These are phyloP conservation scores for Phyllostachys edulis DNA, from an alignment of 176 grass and related monocot species.

Conservation along the genomic window DNA sequence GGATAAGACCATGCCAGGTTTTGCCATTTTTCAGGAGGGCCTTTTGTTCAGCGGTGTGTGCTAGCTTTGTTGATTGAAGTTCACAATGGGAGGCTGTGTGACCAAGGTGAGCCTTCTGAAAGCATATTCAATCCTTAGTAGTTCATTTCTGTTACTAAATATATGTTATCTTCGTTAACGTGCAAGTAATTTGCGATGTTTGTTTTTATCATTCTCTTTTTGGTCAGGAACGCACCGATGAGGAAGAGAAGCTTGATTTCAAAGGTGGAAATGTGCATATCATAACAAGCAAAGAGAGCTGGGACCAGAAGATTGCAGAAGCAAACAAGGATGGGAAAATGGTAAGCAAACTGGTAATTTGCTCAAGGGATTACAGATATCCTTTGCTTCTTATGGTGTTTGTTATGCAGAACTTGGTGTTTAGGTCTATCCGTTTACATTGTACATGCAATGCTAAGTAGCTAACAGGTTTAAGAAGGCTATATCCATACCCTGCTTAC, in stretches of 20 bases:
- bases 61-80: not conserved
- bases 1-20: not conserved
- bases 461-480: not conserved
- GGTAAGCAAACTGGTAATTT: slow-evolving; percentile 49
- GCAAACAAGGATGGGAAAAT: slow-evolving; percentile 87
- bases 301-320: slow-evolving; percentile 83
- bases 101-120: slow-evolving; percentile 39
- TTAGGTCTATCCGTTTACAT: not conserved
- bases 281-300: slow-evolving; percentile 79
- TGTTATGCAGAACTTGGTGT: not conserved
- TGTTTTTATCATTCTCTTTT: slow-evolving; percentile 14
- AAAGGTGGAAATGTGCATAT: slow-evolving; percentile 83
- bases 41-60: slow-evolving; percentile 9
- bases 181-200: slow-evolving; percentile 10
- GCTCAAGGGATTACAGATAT: not conserved
- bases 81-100: slow-evolving; percentile 45
- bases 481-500: not conserved
- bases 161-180: not conserved
- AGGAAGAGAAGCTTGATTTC: slow-evolving; percentile 69
- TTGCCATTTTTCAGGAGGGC: not conserved
- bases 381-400: slow-evolving; percentile 1
- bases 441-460: not conserved
- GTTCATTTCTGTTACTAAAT: not conserved
- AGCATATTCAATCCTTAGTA: not conserved
- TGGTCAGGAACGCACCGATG: slow-evolving; percentile 42